phyloP scores from a whole-genome alignment of 83 land plant genomes.

The Isoetes engelmannii region DNA sequence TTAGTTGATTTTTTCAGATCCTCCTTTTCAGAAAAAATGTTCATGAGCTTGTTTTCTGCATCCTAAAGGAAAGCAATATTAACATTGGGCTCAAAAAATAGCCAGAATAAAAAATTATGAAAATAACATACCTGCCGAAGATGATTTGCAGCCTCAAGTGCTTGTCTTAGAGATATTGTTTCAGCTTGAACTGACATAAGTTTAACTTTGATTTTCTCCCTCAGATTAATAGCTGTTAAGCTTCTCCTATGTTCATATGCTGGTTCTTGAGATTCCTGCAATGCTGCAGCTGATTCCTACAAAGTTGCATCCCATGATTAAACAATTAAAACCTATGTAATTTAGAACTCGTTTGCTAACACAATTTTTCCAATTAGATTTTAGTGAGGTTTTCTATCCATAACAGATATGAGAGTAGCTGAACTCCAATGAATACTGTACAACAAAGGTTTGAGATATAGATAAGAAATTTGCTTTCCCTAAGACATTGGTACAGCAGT shows the following conservation, averaged over 20 bases:
- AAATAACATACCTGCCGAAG: constrained; percentile 15
- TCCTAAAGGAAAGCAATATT: background rate
- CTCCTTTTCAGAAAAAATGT: no score
- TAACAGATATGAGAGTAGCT: no score
- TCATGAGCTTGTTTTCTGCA: background rate
- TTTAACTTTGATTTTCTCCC: background rate
- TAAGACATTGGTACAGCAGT: no score
- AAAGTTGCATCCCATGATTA: background rate
- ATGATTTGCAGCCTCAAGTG: constrained; percentile 14
- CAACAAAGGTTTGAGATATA: no score
- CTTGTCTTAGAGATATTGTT: constrained; percentile 16
- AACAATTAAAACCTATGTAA: no score
- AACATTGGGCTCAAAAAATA: background rate
- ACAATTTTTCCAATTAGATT: no score
- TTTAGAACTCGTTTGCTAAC: no score
- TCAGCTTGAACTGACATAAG: constrained; percentile 13
- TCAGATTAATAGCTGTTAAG: constrained; percentile 1
- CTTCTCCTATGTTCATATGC: background rate
- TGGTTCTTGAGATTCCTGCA: constrained; percentile 5
- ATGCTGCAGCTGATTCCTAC: constrained; percentile 11
- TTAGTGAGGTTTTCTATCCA: no score
- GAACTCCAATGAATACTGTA: no score
- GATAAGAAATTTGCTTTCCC: no score
- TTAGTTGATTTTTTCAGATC: no score
- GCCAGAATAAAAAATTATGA: background rate